phyloP scores from a whole-genome alignment of 148 eudicot genomes.

The Limonium bicolor region DNA sequence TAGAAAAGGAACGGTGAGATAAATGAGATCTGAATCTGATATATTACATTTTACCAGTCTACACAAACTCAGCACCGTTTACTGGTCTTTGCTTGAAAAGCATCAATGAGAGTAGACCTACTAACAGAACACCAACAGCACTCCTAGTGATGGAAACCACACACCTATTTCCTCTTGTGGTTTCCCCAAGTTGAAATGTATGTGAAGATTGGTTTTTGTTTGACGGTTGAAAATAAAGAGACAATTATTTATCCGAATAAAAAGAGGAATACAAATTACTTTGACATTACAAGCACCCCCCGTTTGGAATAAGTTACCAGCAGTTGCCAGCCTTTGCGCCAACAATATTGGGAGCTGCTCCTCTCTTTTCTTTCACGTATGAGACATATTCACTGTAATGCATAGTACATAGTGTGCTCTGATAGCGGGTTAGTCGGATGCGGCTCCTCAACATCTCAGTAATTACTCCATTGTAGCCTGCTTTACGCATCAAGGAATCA shows the following conservation, averaged over 20 bases:
- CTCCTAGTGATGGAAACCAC: neutral
- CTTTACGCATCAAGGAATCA: conserved; percentile 69
- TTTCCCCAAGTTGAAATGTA: no score
- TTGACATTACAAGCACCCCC: no score
- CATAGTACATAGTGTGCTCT: conserved; percentile 78
- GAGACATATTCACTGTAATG: conserved; percentile 53
- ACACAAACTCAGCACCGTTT: neutral
- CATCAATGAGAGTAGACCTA: neutral
- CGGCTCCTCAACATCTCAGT: conserved; percentile 53
- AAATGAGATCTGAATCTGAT: no score
- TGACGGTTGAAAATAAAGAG: neutral
- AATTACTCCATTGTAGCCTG: conserved; percentile 63
- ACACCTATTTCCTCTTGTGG: no score
- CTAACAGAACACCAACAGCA: neutral
- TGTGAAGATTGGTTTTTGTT: no score
- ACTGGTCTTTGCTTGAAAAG: neutral
- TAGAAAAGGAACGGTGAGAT: neutral
- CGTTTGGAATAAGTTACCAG: conserved; percentile 5
- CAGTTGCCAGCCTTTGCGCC: conserved; percentile 34
- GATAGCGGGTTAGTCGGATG: conserved; percentile 67
- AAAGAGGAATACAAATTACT: no score
- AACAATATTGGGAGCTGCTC: conserved; percentile 33
- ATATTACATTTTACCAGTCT: no score
- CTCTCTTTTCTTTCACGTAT: conserved; percentile 52
- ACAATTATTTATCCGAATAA: conserved; percentile 4